Evolutionary conservation across 805 yeast species (phyloP).

Genomic region (Kuraishia capsulata): DNA sequence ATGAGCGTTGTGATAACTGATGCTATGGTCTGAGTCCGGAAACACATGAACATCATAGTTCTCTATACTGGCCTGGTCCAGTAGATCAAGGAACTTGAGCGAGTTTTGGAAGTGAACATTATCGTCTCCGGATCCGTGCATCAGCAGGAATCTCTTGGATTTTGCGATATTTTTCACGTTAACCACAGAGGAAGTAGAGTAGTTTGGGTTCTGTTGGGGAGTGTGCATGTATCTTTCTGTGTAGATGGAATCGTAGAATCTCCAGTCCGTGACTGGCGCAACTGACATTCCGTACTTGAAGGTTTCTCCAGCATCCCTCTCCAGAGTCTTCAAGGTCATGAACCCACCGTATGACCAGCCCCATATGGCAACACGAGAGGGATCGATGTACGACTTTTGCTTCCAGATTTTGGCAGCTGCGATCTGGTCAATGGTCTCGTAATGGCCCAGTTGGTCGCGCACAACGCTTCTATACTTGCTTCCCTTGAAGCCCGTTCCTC

Average conservation of each 20-base stretch:
- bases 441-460: constrained; percentile 71
- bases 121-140: constrained; percentile 98
- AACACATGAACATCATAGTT: constrained; percentile 74
- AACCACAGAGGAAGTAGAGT: constrained; percentile 45
- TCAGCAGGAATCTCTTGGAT: constrained; percentile 62
- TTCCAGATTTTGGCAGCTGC: constrained; percentile 73
- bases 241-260: constrained; percentile 82
- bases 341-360: constrained; percentile 99
- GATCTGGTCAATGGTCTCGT: constrained; percentile 83
- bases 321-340: constrained; percentile 82
- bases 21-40: constrained; percentile 76
- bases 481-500: constrained; percentile 93
- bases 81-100: constrained; percentile 63
- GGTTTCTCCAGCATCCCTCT: constrained; percentile 62
- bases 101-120: constrained; percentile 94
- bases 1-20: constrained; percentile 65
- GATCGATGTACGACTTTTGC: constrained; percentile 53
- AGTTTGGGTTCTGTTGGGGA: constrained; percentile 58
- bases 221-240: constrained; percentile 92
- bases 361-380: constrained; percentile 72
- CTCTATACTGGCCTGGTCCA: constrained; percentile 66
- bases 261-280: constrained; percentile 97
- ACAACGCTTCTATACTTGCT: constrained; percentile 69
- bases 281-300: constrained; percentile 91
- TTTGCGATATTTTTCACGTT: constrained; percentile 46